These are phyloP conservation scores for Phytophthora nicotianae DNA, from an alignment of 352 stramenopile genomes.

Conservation along the genomic window DNA sequence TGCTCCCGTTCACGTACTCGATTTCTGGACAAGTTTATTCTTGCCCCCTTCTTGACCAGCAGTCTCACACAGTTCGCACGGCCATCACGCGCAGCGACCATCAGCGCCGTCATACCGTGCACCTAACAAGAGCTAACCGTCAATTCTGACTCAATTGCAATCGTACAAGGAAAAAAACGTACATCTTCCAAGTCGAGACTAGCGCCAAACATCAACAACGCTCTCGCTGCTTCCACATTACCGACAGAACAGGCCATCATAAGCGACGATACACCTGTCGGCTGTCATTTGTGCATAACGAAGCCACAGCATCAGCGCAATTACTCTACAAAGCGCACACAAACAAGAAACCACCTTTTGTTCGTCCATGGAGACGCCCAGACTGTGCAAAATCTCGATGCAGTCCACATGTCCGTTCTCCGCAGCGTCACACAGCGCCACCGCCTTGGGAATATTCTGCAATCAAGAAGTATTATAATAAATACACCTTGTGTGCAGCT, in stretches of 20 bases:
- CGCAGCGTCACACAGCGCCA: slow-evolving; percentile 80
- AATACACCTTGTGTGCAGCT: slow-evolving; percentile 1
- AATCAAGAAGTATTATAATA: slow-evolving; percentile 9
- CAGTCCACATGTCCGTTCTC: slow-evolving; percentile 86
- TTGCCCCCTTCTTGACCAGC: slow-evolving; percentile 78
- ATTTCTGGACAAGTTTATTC: slow-evolving; percentile 85
- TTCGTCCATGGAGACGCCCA: slow-evolving; percentile 82
- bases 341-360: slow-evolving; percentile 62
- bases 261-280: slow-evolving; percentile 76
- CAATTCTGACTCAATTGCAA: slow-evolving; percentile 6
- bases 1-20: slow-evolving; percentile 46
- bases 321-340: background rate
- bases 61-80: slow-evolving; percentile 69
- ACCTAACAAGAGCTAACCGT: slow-evolving; percentile 49
- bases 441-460: slow-evolving; percentile 76
- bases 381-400: slow-evolving; percentile 78
- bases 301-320: slow-evolving; percentile 14
- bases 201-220: slow-evolving; percentile 85
- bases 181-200: slow-evolving; percentile 88
- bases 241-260: slow-evolving; percentile 88
- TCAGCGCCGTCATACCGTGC: slow-evolving; percentile 81
- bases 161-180: slow-evolving; percentile 4
- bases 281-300: slow-evolving; percentile 40
- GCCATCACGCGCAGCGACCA: slow-evolving; percentile 78
- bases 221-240: slow-evolving; percentile 84